Evolutionary conservation across 495 filamentous ascomycete species (phyloP).

Genomic region (Choiromyces venosus): DNA sequence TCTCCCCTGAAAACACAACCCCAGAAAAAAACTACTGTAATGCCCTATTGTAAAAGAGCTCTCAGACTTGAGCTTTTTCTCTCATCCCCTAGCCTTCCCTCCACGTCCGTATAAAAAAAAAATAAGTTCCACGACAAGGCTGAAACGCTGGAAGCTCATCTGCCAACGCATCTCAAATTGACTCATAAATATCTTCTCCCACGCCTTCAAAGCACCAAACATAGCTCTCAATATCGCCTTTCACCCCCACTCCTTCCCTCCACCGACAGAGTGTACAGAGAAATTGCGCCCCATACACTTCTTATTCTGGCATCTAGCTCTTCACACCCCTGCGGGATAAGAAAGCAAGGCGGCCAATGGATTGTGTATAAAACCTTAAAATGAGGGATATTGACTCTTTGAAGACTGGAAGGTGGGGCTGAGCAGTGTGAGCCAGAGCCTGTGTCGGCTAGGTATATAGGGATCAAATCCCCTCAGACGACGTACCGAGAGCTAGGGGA

Average conservation of each 20-base stretch:
- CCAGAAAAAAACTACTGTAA: neutral
- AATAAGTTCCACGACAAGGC: neutral
- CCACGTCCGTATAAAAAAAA: neutral
- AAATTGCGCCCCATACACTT: neutral
- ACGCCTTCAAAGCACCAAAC: neutral
- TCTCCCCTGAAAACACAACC: neutral
- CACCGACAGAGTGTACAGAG: neutral
- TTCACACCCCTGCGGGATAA: neutral
- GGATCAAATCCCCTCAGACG: too few relatives aligned
- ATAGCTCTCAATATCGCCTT: neutral
- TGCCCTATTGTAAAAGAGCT: neutral
- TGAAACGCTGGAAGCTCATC: neutral
- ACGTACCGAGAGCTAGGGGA: neutral
- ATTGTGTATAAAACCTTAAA: neutral
- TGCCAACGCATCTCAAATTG: conserved; percentile 1
- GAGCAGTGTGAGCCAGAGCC: neutral
- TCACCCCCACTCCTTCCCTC: neutral
- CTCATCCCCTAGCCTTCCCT: neutral
- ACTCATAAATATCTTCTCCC: neutral
- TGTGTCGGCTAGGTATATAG: neutral
- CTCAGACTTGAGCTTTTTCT: neutral
- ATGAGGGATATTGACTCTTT: neutral
- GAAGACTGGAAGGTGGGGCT: neutral
- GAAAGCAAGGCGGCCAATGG: neutral
- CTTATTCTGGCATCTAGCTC: neutral